A percentile compares a stretch with the other conserved stretches of the same genome.
Evolutionary conservation across 352 stramenopile genomes (phyloP).

Genomic region (Thalassiosira livingstoniorum): DNA sequence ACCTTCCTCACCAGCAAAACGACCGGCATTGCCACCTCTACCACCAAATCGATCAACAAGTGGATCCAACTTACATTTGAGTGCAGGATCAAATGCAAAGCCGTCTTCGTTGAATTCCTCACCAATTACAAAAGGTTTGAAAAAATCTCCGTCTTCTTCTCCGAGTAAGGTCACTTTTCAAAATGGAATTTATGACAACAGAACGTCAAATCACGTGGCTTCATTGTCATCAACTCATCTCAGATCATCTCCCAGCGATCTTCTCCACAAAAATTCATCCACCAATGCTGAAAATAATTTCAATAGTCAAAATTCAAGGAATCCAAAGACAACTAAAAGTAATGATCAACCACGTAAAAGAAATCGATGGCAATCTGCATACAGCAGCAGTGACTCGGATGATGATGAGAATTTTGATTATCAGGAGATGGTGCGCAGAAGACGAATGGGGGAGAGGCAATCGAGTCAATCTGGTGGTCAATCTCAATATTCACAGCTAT

Average conservation of each 20-base stretch:
- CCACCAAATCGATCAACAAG: too few relatives aligned
- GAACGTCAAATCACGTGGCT: neutral
- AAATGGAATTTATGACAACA: neutral
- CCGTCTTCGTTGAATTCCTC: neutral
- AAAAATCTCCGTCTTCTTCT: neutral
- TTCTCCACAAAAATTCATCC: neutral
- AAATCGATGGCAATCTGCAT: too few relatives aligned
- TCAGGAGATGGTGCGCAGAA: neutral
- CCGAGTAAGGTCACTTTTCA: neutral
- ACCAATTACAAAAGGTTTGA: neutral
- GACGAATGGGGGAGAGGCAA: neutral
- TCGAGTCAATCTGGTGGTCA: too few relatives aligned
- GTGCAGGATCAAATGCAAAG: neutral
- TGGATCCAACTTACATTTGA: too few relatives aligned
- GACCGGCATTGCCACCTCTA: too few relatives aligned
- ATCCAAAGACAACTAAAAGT: too few relatives aligned
- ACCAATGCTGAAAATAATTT: neutral
- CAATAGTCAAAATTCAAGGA: neutral
- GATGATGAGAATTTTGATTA: too few relatives aligned
- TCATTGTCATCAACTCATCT: neutral
- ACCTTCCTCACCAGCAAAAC: neutral
- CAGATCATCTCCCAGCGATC: too few relatives aligned
- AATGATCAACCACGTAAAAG: too few relatives aligned
- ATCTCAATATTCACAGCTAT: too few relatives aligned
- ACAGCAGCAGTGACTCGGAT: too few relatives aligned